Conservation (phyloP, 352 stramenopile species). For the Blastocystis sp. region DNA sequence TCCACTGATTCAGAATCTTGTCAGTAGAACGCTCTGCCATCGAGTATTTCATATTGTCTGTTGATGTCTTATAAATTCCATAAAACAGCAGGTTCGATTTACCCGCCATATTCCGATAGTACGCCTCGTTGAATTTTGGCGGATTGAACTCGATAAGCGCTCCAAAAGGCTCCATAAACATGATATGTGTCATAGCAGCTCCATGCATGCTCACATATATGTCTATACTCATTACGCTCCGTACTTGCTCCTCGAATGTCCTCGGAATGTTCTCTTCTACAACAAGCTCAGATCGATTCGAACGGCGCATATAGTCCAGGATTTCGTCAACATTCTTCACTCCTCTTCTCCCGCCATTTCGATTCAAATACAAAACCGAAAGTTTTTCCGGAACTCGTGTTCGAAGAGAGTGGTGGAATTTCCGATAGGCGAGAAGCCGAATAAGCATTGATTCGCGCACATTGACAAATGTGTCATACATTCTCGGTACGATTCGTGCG, state of each 20-base stretch:
- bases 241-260: slow-evolving; percentile 38
- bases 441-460: not conserved
- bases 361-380: slow-evolving; percentile 26
- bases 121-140: slow-evolving; percentile 47
- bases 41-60: slow-evolving; percentile 16
- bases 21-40: not conserved
- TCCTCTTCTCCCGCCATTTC: not conserved
- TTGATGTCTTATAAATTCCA: slow-evolving; percentile 25
- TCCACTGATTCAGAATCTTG: slow-evolving; percentile 49
- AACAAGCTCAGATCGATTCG: not conserved
- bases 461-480: slow-evolving; percentile 42
- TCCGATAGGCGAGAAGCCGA: not conserved
- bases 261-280: not conserved
- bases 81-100: slow-evolving; percentile 17
- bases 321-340: not conserved
- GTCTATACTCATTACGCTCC: not conserved
- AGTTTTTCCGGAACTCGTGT: not conserved
- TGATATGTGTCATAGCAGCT: slow-evolving; percentile 39
- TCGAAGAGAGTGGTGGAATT: not conserved
- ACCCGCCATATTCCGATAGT: slow-evolving; percentile 30
- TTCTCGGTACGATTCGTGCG: not conserved
- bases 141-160: slow-evolving; percentile 46
- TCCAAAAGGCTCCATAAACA: slow-evolving; percentile 44
- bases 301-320: not conserved
- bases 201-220: slow-evolving; percentile 47